Evolutionary conservation across 2,329 filamentous ascomycete species (phyloP), one percentile per base, ranked within the genome.

Genomic region (Diaporthe sp.): DNA sequence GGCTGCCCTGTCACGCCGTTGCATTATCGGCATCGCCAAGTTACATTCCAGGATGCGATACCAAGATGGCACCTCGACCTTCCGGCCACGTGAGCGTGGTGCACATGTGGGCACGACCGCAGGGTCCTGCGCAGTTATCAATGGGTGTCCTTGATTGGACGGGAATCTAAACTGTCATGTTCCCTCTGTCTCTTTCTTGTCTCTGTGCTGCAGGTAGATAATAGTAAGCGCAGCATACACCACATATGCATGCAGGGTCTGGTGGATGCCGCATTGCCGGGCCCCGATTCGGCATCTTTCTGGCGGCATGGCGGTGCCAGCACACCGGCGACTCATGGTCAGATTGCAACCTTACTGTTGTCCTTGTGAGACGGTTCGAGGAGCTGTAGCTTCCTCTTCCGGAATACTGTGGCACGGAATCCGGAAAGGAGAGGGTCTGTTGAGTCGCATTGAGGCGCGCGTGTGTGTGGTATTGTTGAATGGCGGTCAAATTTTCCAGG

Each of bases 21-120:
- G 22, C 46, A 31, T 25, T 70, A 17, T 55, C 46, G 46, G 65
- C 46, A 28, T 28, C 37, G 34, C n/a, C 49, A 37, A 70, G 65
- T 42, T 55, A 34, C 49, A 53, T 70, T 55, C 15, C 8, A 42
- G n/a, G 5, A 53, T 28, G n/a, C 49, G 13, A 53, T 55, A 70
- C 49, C 46, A 31, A 25, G n/a, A 39, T 55, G 65, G 49, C 34
- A 55, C 31, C 34, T 68, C 49, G 42, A 37, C 34, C 8, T 19
- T 42, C 6, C 8, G 49, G 49, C 49, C 65, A 70, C 65, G 65
- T 70, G 65, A 70, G 65, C 17, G 15, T n/a, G 49, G n/a, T 70
- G 65, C 37, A 53, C 65, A 70, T 70, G 65, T 70, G 65, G 65
- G 65, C 65, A 55, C 46, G 13, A 55, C 65, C 34, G 65, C 46